Conservation (phyloP, 2,329 filamentous ascomycete species). For the Alternaria viburni region DNA sequence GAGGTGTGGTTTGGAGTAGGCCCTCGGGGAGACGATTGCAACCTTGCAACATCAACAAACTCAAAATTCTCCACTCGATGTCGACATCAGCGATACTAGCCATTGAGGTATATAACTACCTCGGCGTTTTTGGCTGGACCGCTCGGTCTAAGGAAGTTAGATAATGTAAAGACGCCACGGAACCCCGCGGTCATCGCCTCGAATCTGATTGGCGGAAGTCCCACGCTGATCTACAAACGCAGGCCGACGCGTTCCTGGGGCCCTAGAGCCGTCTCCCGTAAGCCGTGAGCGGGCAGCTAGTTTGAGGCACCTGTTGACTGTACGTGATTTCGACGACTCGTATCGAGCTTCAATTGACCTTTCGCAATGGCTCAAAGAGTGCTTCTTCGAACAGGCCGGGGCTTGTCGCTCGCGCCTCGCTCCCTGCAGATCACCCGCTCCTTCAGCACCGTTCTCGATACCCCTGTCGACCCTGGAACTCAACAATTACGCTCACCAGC, state of each 20-base stretch:
- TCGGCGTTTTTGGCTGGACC: not conserved
- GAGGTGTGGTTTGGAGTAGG: not conserved
- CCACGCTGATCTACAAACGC: conserved; percentile 5
- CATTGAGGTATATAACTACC: not conserved
- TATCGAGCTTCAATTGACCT: not conserved
- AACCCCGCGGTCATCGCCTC: conserved; percentile 6
- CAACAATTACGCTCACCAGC: conserved; percentile 25
- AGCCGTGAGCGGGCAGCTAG: conserved; percentile 1
- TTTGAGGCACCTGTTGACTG: not conserved
- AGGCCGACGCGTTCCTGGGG: conserved; percentile 8
- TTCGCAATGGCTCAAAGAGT: conserved; percentile 9
- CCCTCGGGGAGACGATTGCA: not conserved
- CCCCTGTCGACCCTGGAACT: conserved; percentile 32
- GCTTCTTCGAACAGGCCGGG: conserved; percentile 6
- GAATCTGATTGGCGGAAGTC: conserved; percentile 5
- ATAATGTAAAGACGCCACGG: conserved; percentile 3
- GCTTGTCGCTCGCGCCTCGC: not conserved
- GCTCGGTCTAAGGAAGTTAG: not conserved
- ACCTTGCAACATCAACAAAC: not conserved
- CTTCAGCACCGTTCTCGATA: conserved; percentile 44
- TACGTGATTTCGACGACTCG: not conserved
- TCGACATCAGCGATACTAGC: not conserved
- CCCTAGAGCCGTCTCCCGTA: not conserved
- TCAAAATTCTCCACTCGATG: not conserved
- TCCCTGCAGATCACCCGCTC: conserved; percentile 8